A percentile compares a stretch with the other conserved stretches of the same genome.
These are phyloP conservation scores for Lenzites betulinus DNA, from an alignment of 768 basidiomycete genomes.

Conservation along the genomic window DNA sequence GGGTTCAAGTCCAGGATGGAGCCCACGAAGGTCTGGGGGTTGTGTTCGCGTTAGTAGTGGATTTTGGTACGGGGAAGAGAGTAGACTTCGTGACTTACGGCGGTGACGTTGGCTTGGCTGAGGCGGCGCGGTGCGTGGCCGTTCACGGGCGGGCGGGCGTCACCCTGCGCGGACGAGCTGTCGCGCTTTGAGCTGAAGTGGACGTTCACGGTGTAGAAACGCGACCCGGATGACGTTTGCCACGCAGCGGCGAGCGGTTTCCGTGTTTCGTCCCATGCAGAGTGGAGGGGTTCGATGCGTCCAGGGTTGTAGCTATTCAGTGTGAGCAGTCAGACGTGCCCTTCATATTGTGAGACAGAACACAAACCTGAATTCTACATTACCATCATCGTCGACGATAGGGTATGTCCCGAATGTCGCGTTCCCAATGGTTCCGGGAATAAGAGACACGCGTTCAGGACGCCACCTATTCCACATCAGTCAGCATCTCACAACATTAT, in stretches of 20 bases:
- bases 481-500: background rate
- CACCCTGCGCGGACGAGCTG: constrained; percentile 54
- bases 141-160: constrained; percentile 62
- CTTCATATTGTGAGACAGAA: constrained; percentile 2
- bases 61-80: background rate
- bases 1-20: constrained; percentile 44
- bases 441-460: constrained; percentile 50
- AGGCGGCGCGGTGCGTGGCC: constrained; percentile 48
- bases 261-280: constrained; percentile 55
- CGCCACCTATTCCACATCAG: constrained; percentile 39
- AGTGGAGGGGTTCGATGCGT: constrained; percentile 57
- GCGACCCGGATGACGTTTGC: constrained; percentile 45
- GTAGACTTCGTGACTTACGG: too few species aligned
- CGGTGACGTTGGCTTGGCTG: constrained; percentile 50
- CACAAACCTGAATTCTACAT: constrained; percentile 45
- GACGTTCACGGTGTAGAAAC: constrained; percentile 60
- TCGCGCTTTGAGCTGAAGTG: constrained; percentile 62
- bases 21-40: constrained; percentile 49
- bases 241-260: constrained; percentile 64
- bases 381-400: constrained; percentile 32
- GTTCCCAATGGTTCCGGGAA: constrained; percentile 49
- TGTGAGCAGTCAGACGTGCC: background rate
- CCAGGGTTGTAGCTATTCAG: constrained; percentile 58
- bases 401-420: constrained; percentile 48
- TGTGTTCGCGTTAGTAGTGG: background rate